Evolutionary conservation across 1,284 basidiomycete genomes (phyloP).

Genomic region (Tilletiaria anomala): DNA sequence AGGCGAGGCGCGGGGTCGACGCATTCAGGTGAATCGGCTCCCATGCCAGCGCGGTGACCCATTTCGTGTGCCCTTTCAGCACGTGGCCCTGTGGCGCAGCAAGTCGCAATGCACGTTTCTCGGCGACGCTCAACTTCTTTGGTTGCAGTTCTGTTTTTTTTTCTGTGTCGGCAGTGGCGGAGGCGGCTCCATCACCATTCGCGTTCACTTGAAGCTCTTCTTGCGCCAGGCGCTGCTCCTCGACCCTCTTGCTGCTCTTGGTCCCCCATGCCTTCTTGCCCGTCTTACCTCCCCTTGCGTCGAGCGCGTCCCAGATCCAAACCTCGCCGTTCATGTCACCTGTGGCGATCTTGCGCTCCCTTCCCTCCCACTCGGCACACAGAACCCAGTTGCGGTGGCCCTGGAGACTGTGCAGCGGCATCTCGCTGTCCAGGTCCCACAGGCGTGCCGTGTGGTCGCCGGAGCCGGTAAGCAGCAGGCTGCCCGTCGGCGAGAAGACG

Average conservation of each 20-base stretch:
- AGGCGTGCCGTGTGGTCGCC: conserved; percentile 84
- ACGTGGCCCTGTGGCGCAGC: conserved; percentile 24
- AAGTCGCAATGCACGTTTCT: conserved; percentile 24
- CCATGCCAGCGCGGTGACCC: conserved; percentile 92
- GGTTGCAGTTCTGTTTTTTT: conserved; percentile 3
- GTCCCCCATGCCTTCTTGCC: conserved; percentile 3
- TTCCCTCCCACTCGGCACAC: conserved; percentile 89
- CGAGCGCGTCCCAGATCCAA: conserved; percentile 33
- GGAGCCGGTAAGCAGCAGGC: conserved; percentile 78
- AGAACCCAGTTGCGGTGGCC: conserved; percentile 93
- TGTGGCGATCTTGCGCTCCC: conserved; percentile 76
- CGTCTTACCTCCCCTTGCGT: conserved; percentile 7
- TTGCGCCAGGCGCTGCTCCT: conserved; percentile 26
- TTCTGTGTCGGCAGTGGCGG: background rate
- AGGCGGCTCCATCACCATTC: background rate
- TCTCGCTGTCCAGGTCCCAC: conserved; percentile 90
- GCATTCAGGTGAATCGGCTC: conserved; percentile 64
- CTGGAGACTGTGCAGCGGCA: conserved; percentile 67
- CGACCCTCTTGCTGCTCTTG: conserved; percentile 5
- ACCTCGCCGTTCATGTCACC: conserved; percentile 42
- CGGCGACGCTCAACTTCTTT: conserved; percentile 22
- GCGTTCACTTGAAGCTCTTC: conserved; percentile 2
- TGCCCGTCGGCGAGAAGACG: conserved; percentile 83
- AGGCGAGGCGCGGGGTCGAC: conserved; percentile 55
- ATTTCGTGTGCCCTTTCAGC: conserved; percentile 76